Base-by-base conservation (phyloP, 2,329 filamentous ascomycete species). In the Rutstroemia sp. region DNA sequence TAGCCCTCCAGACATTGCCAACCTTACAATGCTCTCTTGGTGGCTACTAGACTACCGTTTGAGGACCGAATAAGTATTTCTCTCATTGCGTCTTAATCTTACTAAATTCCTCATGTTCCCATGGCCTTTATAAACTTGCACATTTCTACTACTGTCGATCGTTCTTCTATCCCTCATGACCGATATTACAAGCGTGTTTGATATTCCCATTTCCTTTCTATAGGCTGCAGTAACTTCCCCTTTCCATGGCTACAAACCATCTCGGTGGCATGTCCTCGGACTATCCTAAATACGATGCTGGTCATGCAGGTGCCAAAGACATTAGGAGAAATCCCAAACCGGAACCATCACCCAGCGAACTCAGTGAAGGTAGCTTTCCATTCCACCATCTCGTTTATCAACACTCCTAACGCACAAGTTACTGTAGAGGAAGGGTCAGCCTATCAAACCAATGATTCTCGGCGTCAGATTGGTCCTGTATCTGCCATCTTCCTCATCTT, bases 401-500 rank as follows among this genome's bases (percentile, higher is more conserved):
- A 36, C 19, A 16, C 34, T 45, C 21, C 53, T 55, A 19, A 55
- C 25, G 25, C 19, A 8, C n/a, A 9, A n/a, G 19, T 10, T 25
- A 55, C 9, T 39, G 27, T 40, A 51, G 53, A 51, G 4, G 53
- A 38, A 14, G 53, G 12, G 36, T 38, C 53, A 10, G 16, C 46
- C 12, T 55, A 55, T 45, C 55, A 21, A 49, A 57, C 55, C 8
- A 57, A 54, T 38, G 55, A 57, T 25, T 14, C 30, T 9, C 48
- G 76, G 73, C 74, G 79, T 40, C 76, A 81, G 64, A 81, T 84
- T 57, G 80, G 80, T 48, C 65, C 82, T 48, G 69, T 75, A 48
- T 79, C 76, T 5, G 81, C 82, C 19, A 71, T 76, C 19, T 80
- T 83, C 69, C 73, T 84, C 4, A 82, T 85, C 67, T 79, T 84